These are phyloP conservation scores for Proliferodiscus dingleyae DNA, from an alignment of 2,329 filamentous ascomycete genomes.

Conservation along the genomic window DNA sequence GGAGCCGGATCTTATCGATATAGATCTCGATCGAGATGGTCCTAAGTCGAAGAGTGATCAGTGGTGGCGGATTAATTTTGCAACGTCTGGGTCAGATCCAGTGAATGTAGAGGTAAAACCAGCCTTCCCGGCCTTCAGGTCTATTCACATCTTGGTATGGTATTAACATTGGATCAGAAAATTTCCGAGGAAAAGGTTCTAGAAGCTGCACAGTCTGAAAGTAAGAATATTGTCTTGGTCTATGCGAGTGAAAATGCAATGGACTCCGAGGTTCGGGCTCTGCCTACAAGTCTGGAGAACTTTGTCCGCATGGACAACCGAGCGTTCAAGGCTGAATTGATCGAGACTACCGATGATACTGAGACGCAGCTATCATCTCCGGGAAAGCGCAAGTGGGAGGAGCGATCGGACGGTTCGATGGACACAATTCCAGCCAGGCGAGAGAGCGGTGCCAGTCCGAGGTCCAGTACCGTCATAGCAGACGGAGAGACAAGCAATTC, in stretches of 20 bases:
- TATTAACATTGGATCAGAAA: constrained; percentile 36
- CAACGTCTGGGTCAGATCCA: constrained; percentile 36
- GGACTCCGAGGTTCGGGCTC: constrained; percentile 27
- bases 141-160: background rate
- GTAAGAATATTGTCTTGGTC: constrained; percentile 44
- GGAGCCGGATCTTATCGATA: constrained; percentile 39
- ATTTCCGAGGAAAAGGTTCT: constrained; percentile 42
- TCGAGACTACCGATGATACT: constrained; percentile 8
- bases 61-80: constrained; percentile 52
- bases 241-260: constrained; percentile 51
- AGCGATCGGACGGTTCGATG: constrained; percentile 12
- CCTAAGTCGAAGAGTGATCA: constrained; percentile 36
- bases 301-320: constrained; percentile 50
- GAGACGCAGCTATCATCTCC: constrained; percentile 18
- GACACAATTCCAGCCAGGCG: constrained; percentile 1
- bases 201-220: constrained; percentile 43
- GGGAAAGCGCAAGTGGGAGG: constrained; percentile 26
- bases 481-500: constrained; percentile 9
- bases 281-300: constrained; percentile 38
- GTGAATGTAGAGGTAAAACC: constrained; percentile 44
- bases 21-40: constrained; percentile 32
- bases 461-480: constrained; percentile 1
- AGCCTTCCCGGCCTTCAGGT: background rate
- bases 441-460: constrained; percentile 5
- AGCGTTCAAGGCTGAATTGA: constrained; percentile 46